phyloP scores from a whole-genome alignment of 2,329 filamentous ascomycete genomes.

The Chalaropsis ovoidea region DNA sequence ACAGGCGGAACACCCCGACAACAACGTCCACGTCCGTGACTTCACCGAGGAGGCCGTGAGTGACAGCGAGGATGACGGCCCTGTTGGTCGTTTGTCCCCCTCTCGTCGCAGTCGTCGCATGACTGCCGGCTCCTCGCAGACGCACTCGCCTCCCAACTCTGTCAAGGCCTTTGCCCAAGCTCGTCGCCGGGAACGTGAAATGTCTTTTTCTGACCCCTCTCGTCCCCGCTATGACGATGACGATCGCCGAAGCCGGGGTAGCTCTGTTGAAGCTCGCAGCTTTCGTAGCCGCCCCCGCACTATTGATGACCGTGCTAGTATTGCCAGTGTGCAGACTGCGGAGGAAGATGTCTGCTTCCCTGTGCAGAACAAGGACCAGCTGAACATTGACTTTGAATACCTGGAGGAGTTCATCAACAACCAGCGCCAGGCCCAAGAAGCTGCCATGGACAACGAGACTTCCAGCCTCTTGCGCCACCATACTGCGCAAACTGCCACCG shows the following conservation, averaged over 20 bases:
- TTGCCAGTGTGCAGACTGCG: conserved; percentile 57
- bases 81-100: conserved; percentile 38
- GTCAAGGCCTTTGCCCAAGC: conserved; percentile 94
- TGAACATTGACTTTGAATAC: conserved; percentile 85
- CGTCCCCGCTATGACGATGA: conserved; percentile 39
- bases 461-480: conserved; percentile 29
- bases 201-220: conserved; percentile 44
- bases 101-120: conserved; percentile 43
- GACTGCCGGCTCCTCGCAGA: conserved; percentile 52
- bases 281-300: conserved; percentile 42
- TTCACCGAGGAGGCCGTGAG: conserved; percentile 72
- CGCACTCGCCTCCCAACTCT: conserved; percentile 84
- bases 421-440: conserved; percentile 36
- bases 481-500: conserved; percentile 32
- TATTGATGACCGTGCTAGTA: conserved; percentile 50
- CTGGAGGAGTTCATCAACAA: conserved; percentile 79
- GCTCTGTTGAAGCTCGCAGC: conserved; percentile 20
- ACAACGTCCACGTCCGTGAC: conserved; percentile 54
- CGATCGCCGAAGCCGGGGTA: conserved; percentile 18
- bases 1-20: conserved; percentile 29
- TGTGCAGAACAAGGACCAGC: conserved; percentile 60
- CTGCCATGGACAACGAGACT: conserved; percentile 28
- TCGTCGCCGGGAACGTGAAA: conserved; percentile 68
- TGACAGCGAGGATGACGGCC: conserved; percentile 68
- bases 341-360: conserved; percentile 89